Conservation (phyloP, 805 yeast species). For the Dipodascopsis uninucleata region DNA sequence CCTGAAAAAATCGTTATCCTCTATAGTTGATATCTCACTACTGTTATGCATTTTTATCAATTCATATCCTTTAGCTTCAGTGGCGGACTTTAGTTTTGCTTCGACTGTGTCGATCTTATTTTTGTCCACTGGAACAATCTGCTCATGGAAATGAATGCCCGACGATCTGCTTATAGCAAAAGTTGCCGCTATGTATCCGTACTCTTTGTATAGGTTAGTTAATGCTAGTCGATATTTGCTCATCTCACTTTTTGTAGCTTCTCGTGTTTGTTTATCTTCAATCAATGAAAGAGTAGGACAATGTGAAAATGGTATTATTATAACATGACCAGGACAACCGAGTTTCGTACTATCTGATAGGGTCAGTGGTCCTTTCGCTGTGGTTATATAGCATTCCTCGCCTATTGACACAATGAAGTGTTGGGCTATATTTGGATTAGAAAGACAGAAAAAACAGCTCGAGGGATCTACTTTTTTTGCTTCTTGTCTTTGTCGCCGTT, state of each 20-base stretch:
- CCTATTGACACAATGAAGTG: constrained; percentile 82
- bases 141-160: constrained; percentile 74
- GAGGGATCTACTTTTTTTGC: constrained; percentile 23
- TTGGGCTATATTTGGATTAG: constrained; percentile 70
- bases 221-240: constrained; percentile 14
- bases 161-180: constrained; percentile 65
- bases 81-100: constrained; percentile 31
- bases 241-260: constrained; percentile 43
- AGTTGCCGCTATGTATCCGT: constrained; percentile 51
- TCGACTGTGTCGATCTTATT: constrained; percentile 45
- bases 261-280: constrained; percentile 33
- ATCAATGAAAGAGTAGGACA: constrained; percentile 43
- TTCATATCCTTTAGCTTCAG: constrained; percentile 29
- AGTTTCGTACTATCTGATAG: constrained; percentile 42
- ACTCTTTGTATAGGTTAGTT: constrained; percentile 43
- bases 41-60: constrained; percentile 24
- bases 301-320: constrained; percentile 77
- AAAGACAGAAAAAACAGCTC: constrained; percentile 74
- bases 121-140: constrained; percentile 65
- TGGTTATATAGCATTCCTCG: constrained; percentile 59
- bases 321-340: constrained; percentile 73
- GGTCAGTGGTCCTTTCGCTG: constrained; percentile 78
- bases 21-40: constrained; percentile 30
- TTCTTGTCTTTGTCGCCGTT: constrained; percentile 18
- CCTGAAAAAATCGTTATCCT: constrained; percentile 35